Percentiles rank a stretch among this genome's conserved stretches.
These are phyloP conservation scores for Daldinia eschscholtzii DNA, from an alignment of 2,329 filamentous ascomycete species.

Conservation along the genomic window DNA sequence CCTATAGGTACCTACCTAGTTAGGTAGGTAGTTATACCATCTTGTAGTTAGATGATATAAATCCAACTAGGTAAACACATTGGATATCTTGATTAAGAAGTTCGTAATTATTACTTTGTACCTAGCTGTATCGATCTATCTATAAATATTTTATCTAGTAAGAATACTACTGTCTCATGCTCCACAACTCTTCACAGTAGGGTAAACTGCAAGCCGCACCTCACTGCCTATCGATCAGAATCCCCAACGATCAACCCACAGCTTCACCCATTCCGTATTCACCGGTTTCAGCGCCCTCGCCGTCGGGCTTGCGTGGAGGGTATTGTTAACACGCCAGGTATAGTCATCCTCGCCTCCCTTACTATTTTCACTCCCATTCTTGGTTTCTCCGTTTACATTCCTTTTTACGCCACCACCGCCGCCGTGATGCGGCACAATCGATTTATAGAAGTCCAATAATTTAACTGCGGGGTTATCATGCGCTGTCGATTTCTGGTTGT, in stretches of 20 bases:
- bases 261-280: conserved; percentile 40
- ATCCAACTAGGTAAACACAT: too few relatives aligned
- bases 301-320: conserved; percentile 33
- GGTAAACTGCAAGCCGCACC: too few relatives aligned
- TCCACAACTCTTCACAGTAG: not conserved
- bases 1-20: too few relatives aligned
- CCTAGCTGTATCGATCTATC: too few relatives aligned
- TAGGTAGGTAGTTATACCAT: too few relatives aligned
- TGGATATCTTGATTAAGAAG: too few relatives aligned
- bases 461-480: conserved; percentile 40
- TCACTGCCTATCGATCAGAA: conserved; percentile 22
- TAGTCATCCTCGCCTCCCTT: conserved; percentile 35
- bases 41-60: too few relatives aligned
- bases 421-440: conserved; percentile 22
- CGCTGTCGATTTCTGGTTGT: conserved; percentile 15
- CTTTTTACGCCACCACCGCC: not conserved
- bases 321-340: conserved; percentile 37
- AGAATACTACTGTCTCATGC: not conserved
- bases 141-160: too few relatives aligned
- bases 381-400: not conserved
- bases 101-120: too few relatives aligned
- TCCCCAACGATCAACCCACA: conserved; percentile 41
- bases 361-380: not conserved
- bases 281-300: conserved; percentile 38
- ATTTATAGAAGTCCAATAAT: conserved; percentile 39